Evolutionary conservation across 2,329 filamentous ascomycete species (phyloP), one percentile per base, ranked within the genome.

Genomic region (Delphinella strobiligena): DNA sequence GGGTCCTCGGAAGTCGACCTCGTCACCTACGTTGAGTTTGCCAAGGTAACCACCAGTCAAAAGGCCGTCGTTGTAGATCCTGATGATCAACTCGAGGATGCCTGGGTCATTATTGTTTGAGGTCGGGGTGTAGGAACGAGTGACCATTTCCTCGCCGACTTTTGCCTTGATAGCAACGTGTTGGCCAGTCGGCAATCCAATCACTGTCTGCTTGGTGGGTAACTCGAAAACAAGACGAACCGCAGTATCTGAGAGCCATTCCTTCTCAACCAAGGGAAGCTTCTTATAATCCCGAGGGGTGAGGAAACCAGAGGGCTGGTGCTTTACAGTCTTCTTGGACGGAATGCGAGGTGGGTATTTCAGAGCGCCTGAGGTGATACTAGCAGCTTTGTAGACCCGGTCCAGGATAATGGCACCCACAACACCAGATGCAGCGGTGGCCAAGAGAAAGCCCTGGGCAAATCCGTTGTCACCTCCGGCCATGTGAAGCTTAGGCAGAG

Each of bases 1-100:
- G 29, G 73, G 72, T 0, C 72, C 73, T 11, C 72, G 63, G 50
- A 76, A 66, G 3, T 63, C 55, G 3, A 74, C 48, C 29, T 62
- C 55, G 38, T 74, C 68, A 11, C 71, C 71, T 5, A 69, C 43
- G 1, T 64, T 40, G 2, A 76, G 59, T 31, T 59, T 53, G 1
- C 58, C 60, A 2, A 76, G 61, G 49, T 74, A 71, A 11, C 58
- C 55, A 2, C 61, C 63, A 0, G 71, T 72, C 10, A 52, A 27
- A 27, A 60, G 53, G 19, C 72, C 72, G 34, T 69, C 58, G 0
- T 66, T 61, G 47, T 76, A 76, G 30, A 63, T 55, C 43, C 67
- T 68, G 51, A 75, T 61, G 19, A 74, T 57, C 2, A 75, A 59
- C 44, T 72, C 67, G 1, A 75, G 52, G 2, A 54, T 48, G 19